Percentiles rank a stretch among this genome's conserved stretches.
Evolutionary conservation across 306 rosid species (phyloP).

Genomic region (Gastrolobium bilobum): DNA sequence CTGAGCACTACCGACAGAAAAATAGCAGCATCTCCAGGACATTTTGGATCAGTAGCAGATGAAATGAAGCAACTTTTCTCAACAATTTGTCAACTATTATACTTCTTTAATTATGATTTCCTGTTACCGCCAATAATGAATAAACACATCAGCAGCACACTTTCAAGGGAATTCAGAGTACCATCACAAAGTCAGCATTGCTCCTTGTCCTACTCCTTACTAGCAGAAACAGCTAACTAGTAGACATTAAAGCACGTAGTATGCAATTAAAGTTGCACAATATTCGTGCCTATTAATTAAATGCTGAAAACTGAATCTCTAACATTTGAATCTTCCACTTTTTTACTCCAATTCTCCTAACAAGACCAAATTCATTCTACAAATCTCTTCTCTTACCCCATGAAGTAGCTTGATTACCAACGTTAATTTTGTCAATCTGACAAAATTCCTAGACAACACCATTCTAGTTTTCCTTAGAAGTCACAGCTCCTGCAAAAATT

Average conservation of each 20-base stretch:
- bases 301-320: conserved; percentile 36
- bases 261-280: conserved; percentile 3
- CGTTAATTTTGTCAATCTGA: conserved; percentile 23
- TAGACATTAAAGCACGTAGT: conserved; percentile 1
- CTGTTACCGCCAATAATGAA: conserved; percentile 1
- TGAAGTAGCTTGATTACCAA: conserved; percentile 8
- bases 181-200: conserved; percentile 3
- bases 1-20: conserved; percentile 38
- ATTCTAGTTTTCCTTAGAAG: conserved; percentile 36
- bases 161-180: conserved; percentile 16
- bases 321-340: neutral
- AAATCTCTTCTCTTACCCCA: conserved; percentile 9
- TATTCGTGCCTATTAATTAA: conserved; percentile 22
- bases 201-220: conserved; percentile 19
- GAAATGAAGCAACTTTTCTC: conserved; percentile 11
- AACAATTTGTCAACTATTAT: conserved; percentile 21
- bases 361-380: conserved; percentile 18
- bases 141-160: conserved; percentile 30
- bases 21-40: conserved; percentile 28
- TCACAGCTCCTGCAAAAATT: neutral
- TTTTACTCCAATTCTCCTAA: conserved; percentile 34
- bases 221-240: neutral
- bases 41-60: conserved; percentile 38
- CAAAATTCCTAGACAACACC: conserved; percentile 21
- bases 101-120: conserved; percentile 24